Evolutionary conservation across 108 stramenopile species (phyloP).

Genomic region (Nannochloropsis granulata): DNA sequence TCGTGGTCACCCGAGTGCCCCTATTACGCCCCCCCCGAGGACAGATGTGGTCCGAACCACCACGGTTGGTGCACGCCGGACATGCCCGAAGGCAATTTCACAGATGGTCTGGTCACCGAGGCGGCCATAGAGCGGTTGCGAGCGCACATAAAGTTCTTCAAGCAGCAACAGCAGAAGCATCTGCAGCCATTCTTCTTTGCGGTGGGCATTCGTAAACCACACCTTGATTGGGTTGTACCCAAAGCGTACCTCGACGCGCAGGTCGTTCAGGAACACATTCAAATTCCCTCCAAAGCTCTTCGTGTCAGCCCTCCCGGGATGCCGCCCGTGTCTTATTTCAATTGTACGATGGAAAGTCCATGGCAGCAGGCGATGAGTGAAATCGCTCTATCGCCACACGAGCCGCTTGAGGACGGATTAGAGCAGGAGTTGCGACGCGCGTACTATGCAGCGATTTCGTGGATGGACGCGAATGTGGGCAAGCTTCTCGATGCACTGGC

Average conservation of each 20-base stretch:
- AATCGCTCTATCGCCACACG: neutral
- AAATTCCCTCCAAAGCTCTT: neutral
- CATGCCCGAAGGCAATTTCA: neutral
- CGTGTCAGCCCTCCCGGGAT: neutral
- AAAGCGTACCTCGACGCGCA: neutral
- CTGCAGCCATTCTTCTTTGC: neutral
- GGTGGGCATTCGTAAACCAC: neutral
- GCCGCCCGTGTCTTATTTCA: neutral
- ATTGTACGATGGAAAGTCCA: neutral
- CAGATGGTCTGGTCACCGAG: neutral
- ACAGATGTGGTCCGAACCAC: neutral
- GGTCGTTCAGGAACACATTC: neutral
- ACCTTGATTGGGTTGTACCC: neutral
- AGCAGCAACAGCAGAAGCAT: no score
- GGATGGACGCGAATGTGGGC: neutral
- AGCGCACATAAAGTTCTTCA: neutral
- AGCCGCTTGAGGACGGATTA: neutral
- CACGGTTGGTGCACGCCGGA: neutral
- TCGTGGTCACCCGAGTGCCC: neutral
- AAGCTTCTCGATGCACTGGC: neutral
- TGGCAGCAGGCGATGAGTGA: neutral
- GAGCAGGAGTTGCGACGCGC: neutral
- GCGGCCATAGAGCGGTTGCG: neutral
- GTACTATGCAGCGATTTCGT: neutral
- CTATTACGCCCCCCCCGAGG: neutral